Evolutionary conservation across 305 asterid species (phyloP), one percentile per base, ranked within the genome.

Genomic region (Fraxinus greggii): DNA sequence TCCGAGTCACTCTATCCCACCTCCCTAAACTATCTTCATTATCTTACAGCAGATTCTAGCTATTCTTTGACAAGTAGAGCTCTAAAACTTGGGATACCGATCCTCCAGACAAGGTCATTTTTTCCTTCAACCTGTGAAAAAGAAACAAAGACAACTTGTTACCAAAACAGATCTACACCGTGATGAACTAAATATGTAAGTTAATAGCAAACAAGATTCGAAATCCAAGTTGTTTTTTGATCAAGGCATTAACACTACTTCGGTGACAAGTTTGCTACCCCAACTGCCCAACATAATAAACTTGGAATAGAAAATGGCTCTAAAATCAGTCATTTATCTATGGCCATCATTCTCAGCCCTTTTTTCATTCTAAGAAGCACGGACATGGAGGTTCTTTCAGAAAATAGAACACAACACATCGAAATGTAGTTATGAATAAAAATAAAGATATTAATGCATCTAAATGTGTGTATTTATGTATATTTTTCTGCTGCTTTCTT

Each of bases 71-170:
- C 23, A 75, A 38, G 83, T 75, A 61, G 75, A 77, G 38, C 51
- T 42, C 82, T 73, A 77, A 56, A 73, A 72, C 36, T 65, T 33
- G 36, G 78, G 32, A 10, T 26, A 77, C 33, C 77, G 31, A 69
- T 15, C 59, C 72, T 80, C 82, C 67, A 70, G 73, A 70, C 19
- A 23, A 67, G 67, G 42, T 54, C 74, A 45, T 79, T 31, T 15
- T 15, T 8, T 63, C 45, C 80, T 77, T 83, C 84, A 77, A 23
- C 88, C 88, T 85, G 78, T 23, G 51, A 69, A 75, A 59, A 33
- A 7, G 80, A 29, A 77, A 33, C 69, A 13, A 19, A 83, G 23
- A 72, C 63, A 77, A 29, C 32, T 38, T 75, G 32, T 23, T 38
- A 19, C 10, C 13, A 61, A 4, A 51, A 78, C 78, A 19, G 51